phyloP scores from a whole-genome alignment of 352 stramenopile species.

The Globisporangium abappressorium region DNA sequence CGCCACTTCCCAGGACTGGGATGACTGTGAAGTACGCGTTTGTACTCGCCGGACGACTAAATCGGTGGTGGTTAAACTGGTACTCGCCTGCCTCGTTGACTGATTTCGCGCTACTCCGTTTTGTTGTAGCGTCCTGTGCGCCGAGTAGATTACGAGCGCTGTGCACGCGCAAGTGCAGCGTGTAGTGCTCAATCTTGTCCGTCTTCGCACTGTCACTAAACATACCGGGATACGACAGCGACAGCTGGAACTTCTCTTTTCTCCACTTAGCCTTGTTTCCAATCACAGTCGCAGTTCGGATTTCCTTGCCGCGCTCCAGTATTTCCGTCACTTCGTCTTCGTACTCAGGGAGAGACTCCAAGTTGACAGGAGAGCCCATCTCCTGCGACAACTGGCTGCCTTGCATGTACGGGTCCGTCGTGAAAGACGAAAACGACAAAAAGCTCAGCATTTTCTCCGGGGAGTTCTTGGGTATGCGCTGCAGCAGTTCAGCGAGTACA shows the following conservation, averaged over 20 bases:
- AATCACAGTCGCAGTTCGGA: slow-evolving; percentile 36
- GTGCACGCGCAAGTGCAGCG: slow-evolving; percentile 46
- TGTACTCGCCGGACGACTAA: slow-evolving; percentile 19
- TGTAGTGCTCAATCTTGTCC: slow-evolving; percentile 30
- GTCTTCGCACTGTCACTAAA: slow-evolving; percentile 37
- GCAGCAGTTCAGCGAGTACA: slow-evolving; percentile 49
- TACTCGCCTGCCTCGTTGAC: not conserved
- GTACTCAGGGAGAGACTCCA: slow-evolving; percentile 19
- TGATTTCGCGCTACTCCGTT: not conserved
- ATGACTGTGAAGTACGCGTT: slow-evolving; percentile 75
- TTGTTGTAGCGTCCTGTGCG: not conserved
- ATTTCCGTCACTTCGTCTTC: slow-evolving; percentile 50
- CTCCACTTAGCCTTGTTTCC: slow-evolving; percentile 39
- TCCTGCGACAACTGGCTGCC: slow-evolving; percentile 18
- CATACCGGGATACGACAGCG: slow-evolving; percentile 64
- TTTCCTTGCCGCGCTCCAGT: slow-evolving; percentile 34
- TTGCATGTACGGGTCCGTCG: slow-evolving; percentile 38
- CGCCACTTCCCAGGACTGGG: slow-evolving; percentile 43
- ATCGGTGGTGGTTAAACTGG: slow-evolving; percentile 11
- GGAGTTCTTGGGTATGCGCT: slow-evolving; percentile 29
- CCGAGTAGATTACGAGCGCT: slow-evolving; percentile 41
- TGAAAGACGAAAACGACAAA: slow-evolving; percentile 49
- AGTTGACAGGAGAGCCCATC: not conserved
- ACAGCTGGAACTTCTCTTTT: slow-evolving; percentile 61
- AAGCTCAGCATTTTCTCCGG: slow-evolving; percentile 54